phyloP scores from a whole-genome alignment of 257 asterid genomes.

The Echites panduratus region DNA sequence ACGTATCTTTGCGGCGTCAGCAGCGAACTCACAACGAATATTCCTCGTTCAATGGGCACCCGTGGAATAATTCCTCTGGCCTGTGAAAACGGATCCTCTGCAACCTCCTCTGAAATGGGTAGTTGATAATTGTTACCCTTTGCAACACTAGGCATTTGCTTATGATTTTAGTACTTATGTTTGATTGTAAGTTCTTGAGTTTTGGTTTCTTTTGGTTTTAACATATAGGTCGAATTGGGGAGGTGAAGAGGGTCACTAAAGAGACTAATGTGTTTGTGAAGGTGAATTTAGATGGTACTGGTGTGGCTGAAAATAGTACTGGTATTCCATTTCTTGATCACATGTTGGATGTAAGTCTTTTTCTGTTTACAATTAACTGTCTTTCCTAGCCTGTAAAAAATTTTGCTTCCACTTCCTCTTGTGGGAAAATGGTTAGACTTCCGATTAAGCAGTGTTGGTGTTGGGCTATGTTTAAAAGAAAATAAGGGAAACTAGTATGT shows the following conservation, averaged over 20 bases:
- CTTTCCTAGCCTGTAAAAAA: background rate
- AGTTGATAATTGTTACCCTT: background rate
- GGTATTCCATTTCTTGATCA: conserved; percentile 96
- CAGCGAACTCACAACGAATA: conserved; percentile 9
- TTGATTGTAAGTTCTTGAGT: background rate
- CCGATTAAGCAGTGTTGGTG: background rate
- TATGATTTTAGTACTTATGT: background rate
- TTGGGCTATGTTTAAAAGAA: background rate
- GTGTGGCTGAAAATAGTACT: conserved; percentile 65
- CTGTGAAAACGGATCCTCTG: conserved; percentile 46
- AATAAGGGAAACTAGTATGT: background rate
- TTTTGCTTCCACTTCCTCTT: background rate
- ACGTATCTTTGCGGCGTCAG: conserved; percentile 7
- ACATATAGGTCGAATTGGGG: conserved; percentile 62
- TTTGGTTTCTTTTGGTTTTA: background rate
- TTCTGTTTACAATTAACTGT: background rate
- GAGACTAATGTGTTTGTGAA: conserved; percentile 84
- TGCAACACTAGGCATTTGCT: background rate
- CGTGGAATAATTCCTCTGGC: conserved; percentile 25
- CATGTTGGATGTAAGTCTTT: conserved; percentile 79
- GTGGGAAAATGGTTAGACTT: background rate
- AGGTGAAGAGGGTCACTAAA: conserved; percentile 83
- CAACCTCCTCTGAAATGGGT: conserved; percentile 38
- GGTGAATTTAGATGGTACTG: conserved; percentile 85
- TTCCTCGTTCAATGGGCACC: conserved; percentile 34